These are phyloP conservation scores for Hagleromyces aurorensis DNA, from an alignment of 805 yeast genomes.

Conservation along the genomic window DNA sequence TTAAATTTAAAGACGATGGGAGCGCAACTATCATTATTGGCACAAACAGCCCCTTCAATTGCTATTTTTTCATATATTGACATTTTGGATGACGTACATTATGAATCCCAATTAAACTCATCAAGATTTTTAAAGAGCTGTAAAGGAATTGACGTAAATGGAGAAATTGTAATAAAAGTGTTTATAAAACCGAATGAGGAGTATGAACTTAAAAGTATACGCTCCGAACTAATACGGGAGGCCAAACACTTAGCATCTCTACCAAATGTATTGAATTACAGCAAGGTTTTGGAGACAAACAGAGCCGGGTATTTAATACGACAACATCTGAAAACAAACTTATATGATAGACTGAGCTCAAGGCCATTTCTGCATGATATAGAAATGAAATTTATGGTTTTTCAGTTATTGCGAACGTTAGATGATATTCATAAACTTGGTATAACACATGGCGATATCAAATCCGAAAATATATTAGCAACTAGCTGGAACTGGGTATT, in stretches of 20 bases:
- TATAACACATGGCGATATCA: constrained; percentile 83
- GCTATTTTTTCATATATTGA: constrained; percentile 86
- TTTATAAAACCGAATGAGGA: constrained; percentile 59
- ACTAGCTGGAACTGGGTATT: constrained; percentile 86
- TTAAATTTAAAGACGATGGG: constrained; percentile 69
- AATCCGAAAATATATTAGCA: constrained; percentile 79
- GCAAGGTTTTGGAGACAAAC: constrained; percentile 73
- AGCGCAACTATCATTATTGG: constrained; percentile 71
- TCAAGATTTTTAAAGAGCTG: constrained; percentile 82
- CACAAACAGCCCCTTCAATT: constrained; percentile 88
- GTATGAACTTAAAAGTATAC: constrained; percentile 16
- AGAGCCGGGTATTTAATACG: constrained; percentile 87
- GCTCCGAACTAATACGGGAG: constrained; percentile 32
- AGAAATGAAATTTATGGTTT: constrained; percentile 79
- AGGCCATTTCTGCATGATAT: constrained; percentile 78
- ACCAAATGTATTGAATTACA: constrained; percentile 64
- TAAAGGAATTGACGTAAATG: constrained; percentile 66
- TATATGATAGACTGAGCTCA: constrained; percentile 81
- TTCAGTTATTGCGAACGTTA: constrained; percentile 64
- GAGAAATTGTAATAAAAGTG: constrained; percentile 69
- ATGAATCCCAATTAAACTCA: constrained; percentile 65
- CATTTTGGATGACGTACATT: constrained; percentile 67
- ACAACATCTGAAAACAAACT: constrained; percentile 66
- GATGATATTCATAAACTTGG: constrained; percentile 52
- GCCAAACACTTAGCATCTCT: constrained; percentile 36